Evolutionary conservation across 164 flowering plant species (phyloP), one percentile per base, ranked within the genome.

Genomic region (Akebia trifoliata): DNA sequence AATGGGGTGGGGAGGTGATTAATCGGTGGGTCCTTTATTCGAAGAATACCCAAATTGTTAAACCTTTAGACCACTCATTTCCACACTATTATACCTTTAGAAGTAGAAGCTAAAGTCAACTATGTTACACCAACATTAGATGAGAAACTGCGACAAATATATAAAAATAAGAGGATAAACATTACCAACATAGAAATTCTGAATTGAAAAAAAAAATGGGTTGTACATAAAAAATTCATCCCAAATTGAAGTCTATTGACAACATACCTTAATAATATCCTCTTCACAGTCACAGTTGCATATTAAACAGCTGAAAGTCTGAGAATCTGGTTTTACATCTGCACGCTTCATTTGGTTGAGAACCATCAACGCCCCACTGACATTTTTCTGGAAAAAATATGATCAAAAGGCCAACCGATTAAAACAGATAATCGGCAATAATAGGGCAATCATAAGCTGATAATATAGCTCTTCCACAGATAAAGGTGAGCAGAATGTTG

Each of bases 331-430:
- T 63, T 82, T 74, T 31, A 89, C 81, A 65, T 69, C 72, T 52
- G 76, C 93, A 39, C 4, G 48, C 67, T 80, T 72, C 98, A 92
- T 92, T 76, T 85, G 79, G 60, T 81, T 74, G 42, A 86, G 78
- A 61, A 89, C 90, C 77, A 44, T 71, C 62, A 70, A 57, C 7
- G 56, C 91, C 24, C 73, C 72, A 47, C n/a, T 3, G 38, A 65
- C 36, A 60, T 87, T 80, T 73, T 82, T 87, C 98, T 89, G 82
- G 68, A 79, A 11, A 65, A 39, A 25, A 59, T 21, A 54, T 26
- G 43, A 43, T 28, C 38, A 22, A 52, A 18, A 17, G 37, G 0
- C 29, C 40, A 4, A 50, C 17, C 54, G 24, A 38, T 36, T n/a
- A 54, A 38, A 24, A 47, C 6, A 31, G 22, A 20, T 28, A n/a